A percentile compares a stretch with the other conserved stretches of the same genome.
These are phyloP conservation scores for Onygenales sp. DNA, from an alignment of 2,329 filamentous ascomycete genomes.

Conservation along the genomic window DNA sequence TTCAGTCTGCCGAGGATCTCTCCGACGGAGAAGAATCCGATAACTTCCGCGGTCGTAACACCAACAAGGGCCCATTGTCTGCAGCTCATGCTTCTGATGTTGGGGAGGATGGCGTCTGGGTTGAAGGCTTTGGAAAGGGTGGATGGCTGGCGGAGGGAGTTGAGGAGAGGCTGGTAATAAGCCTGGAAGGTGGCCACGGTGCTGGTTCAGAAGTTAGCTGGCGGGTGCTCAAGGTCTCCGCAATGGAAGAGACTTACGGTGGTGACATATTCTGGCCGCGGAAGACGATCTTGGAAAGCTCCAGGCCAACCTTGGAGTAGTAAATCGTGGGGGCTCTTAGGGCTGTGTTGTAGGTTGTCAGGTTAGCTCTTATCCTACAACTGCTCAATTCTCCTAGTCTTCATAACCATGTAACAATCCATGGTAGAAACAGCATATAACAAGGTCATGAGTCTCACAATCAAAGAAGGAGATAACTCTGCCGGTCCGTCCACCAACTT, in stretches of 20 bases:
- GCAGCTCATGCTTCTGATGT: slow-evolving; percentile 59
- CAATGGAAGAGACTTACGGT: slow-evolving; percentile 58
- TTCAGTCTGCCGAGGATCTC: slow-evolving; percentile 96
- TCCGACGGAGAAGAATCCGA: slow-evolving; percentile 96
- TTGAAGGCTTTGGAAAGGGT: slow-evolving; percentile 34
- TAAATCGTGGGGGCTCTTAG: slow-evolving; percentile 80
- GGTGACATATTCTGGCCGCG: slow-evolving; percentile 82
- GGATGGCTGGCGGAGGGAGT: slow-evolving; percentile 61
- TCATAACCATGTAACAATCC: slow-evolving; percentile 1
- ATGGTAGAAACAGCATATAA: neutral
- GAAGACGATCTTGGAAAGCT: slow-evolving; percentile 82
- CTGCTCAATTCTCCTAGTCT: neutral
- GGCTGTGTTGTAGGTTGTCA: slow-evolving; percentile 44
- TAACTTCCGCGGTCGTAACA: slow-evolving; percentile 72
- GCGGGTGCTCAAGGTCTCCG: neutral
- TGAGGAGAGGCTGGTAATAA: slow-evolving; percentile 69
- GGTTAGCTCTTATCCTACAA: neutral
- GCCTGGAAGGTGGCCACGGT: slow-evolving; percentile 72
- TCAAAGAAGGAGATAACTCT: slow-evolving; percentile 70
- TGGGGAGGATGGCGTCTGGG: slow-evolving; percentile 25
- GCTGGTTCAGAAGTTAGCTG: slow-evolving; percentile 37
- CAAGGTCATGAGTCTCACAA: slow-evolving; percentile 51
- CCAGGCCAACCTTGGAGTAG: slow-evolving; percentile 81
- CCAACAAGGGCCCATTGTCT: slow-evolving; percentile 63
- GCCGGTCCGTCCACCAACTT: slow-evolving; percentile 75